Percentiles rank a stretch among this genome's conserved stretches.
These are phyloP conservation scores for Schwanniomyces yamadae DNA, from an alignment of 805 yeast genomes.

Conservation along the genomic window DNA sequence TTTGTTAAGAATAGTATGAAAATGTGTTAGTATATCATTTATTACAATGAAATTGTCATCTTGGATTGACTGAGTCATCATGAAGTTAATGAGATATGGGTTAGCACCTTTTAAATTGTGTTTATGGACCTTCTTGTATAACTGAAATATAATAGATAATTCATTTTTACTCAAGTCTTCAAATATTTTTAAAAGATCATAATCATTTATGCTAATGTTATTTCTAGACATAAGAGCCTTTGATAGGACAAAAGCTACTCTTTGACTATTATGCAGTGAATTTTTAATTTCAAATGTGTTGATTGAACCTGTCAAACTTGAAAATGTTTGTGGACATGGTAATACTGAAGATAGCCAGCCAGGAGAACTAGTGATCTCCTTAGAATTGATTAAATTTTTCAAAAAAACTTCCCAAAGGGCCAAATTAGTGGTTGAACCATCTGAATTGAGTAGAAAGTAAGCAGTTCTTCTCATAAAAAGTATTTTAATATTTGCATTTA, in stretches of 20 bases:
- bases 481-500: background rate
- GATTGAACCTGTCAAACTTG: background rate
- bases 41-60: background rate
- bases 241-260: background rate
- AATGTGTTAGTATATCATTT: slow-evolving; percentile 1
- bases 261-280: background rate
- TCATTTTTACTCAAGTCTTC: background rate
- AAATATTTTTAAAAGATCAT: slow-evolving; percentile 5
- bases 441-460: background rate
- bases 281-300: background rate
- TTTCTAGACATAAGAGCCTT: background rate
- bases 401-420: background rate
- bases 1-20: background rate
- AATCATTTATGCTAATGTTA: slow-evolving; percentile 2
- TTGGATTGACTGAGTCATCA: slow-evolving; percentile 1
- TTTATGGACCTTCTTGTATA: slow-evolving; percentile 3
- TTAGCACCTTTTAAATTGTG: background rate
- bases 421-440: background rate
- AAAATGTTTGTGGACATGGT: slow-evolving; percentile 1
- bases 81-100: slow-evolving; percentile 4
- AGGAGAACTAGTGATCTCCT: background rate
- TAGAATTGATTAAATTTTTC: background rate
- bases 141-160: background rate
- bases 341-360: slow-evolving; percentile 9
- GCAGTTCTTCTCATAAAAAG: background rate